These are phyloP conservation scores for Neobulgaria alba DNA, from an alignment of 2,329 filamentous ascomycete genomes.

Conservation along the genomic window DNA sequence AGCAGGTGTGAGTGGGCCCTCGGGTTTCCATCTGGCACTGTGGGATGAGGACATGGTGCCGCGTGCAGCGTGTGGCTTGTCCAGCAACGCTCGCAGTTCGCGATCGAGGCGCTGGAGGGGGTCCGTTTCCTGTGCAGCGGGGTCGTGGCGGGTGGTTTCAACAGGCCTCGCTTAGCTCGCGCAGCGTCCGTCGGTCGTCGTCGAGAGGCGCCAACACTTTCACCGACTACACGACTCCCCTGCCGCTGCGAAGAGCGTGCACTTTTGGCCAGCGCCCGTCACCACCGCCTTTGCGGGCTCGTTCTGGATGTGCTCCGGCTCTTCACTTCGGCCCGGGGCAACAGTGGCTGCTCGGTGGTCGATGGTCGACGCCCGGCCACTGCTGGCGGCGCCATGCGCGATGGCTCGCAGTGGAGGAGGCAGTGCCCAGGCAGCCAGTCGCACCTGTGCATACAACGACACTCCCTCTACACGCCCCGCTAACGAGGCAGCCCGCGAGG, in stretches of 20 bases:
- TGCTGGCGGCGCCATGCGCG: neutral
- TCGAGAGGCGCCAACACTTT: neutral
- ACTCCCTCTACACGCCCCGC: too few relatives aligned
- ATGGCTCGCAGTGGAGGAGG: neutral
- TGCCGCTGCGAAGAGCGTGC: neutral
- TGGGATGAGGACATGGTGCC: neutral
- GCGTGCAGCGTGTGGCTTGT: neutral
- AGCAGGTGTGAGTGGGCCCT: neutral
- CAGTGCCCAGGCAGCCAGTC: too few relatives aligned
- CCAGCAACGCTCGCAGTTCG: neutral
- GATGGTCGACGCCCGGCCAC: too few relatives aligned
- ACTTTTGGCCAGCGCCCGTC: neutral
- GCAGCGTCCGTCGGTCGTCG: too few relatives aligned
- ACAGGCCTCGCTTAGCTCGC: neutral
- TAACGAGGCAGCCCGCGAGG: too few relatives aligned
- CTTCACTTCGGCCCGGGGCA: neutral
- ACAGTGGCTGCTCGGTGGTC: neutral
- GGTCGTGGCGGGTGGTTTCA: neutral
- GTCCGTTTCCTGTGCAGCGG: neutral
- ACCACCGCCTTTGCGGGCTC: neutral
- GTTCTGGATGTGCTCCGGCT: neutral
- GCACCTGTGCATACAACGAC: too few relatives aligned
- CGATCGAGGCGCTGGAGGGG: too few relatives aligned
- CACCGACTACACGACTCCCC: too few relatives aligned
- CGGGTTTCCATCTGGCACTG: neutral